Conservation (phyloP, 2,329 filamentous ascomycete genomes). For the Pestalotiopsis sp. region DNA sequence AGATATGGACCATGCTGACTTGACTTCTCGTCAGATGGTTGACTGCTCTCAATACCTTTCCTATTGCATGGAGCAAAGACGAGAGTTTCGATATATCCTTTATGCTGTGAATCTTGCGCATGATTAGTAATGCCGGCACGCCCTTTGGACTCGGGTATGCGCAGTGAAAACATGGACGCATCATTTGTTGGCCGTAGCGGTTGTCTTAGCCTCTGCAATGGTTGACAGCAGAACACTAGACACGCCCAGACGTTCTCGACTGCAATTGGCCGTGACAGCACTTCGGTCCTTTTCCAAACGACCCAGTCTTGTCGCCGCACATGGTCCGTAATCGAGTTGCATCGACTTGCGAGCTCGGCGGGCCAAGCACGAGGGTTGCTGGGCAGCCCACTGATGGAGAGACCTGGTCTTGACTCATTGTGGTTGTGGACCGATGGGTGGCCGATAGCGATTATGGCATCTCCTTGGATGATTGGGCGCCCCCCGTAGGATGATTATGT, state of each 20-base stretch:
- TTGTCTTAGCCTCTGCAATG: not conserved
- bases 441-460: not conserved
- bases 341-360: constrained; percentile 12
- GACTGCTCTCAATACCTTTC: not conserved
- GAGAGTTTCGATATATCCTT: not conserved
- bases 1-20: not conserved
- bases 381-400: not conserved
- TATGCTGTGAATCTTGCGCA: not conserved
- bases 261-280: constrained; percentile 6
- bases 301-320: constrained; percentile 10
- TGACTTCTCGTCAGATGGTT: not conserved
- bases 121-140: not conserved
- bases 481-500: not conserved
- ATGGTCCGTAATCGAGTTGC: constrained; percentile 11
- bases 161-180: not conserved
- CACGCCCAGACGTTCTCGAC: constrained; percentile 8
- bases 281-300: constrained; percentile 12
- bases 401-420: not conserved
- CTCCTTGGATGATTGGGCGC: not conserved
- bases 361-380: not conserved
- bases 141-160: not conserved
- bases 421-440: not conserved
- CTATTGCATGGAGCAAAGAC: not conserved
- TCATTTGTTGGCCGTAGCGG: constrained; percentile 3
- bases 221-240: not conserved